Evolutionary conservation across 1,284 basidiomycete genomes (phyloP).

Genomic region (Austroboletus sp.): DNA sequence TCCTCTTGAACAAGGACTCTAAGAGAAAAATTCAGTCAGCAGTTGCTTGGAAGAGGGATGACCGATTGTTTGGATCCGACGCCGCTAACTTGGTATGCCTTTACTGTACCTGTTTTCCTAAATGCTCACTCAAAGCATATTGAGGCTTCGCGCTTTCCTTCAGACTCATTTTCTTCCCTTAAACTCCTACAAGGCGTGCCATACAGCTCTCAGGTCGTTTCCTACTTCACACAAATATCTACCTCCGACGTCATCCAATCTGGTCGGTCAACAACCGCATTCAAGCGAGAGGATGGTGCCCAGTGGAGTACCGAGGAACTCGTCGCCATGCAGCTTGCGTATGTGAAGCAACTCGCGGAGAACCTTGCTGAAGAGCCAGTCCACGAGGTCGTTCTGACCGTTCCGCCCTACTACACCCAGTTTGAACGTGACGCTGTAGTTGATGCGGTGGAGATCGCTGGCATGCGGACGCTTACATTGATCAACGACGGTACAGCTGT

Average conservation of each 20-base stretch:
- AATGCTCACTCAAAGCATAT: conserved; percentile 2
- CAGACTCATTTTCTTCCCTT: conserved; percentile 79
- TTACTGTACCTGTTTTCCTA: not conserved
- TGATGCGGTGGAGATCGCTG: conserved; percentile 88
- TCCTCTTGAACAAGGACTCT: conserved; percentile 91
- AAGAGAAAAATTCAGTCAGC: conserved; percentile 91
- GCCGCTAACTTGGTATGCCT: conserved; percentile 78
- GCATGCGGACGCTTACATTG: conserved; percentile 75
- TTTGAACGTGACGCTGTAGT: conserved; percentile 82
- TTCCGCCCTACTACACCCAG: conserved; percentile 83
- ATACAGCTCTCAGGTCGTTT: conserved; percentile 53
- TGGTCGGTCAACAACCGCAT: conserved; percentile 52
- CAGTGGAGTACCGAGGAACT: conserved; percentile 86
- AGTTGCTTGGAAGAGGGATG: conserved; percentile 82
- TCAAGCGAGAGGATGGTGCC: conserved; percentile 54
- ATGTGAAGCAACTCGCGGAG: conserved; percentile 86
- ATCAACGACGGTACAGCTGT: conserved; percentile 91
- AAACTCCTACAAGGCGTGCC: conserved; percentile 83
- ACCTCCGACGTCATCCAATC: conserved; percentile 55
- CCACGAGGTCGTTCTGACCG: conserved; percentile 75
- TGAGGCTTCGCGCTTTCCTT: conserved; percentile 85
- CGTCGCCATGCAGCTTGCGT: conserved; percentile 88
- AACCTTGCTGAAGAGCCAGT: conserved; percentile 69
- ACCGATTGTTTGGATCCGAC: conserved; percentile 84
- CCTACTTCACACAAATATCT: conserved; percentile 64